Evolutionary conservation across 768 basidiomycete species (phyloP), one percentile per base, ranked within the genome.

Genomic region (Tricholoma bakamatsutake): DNA sequence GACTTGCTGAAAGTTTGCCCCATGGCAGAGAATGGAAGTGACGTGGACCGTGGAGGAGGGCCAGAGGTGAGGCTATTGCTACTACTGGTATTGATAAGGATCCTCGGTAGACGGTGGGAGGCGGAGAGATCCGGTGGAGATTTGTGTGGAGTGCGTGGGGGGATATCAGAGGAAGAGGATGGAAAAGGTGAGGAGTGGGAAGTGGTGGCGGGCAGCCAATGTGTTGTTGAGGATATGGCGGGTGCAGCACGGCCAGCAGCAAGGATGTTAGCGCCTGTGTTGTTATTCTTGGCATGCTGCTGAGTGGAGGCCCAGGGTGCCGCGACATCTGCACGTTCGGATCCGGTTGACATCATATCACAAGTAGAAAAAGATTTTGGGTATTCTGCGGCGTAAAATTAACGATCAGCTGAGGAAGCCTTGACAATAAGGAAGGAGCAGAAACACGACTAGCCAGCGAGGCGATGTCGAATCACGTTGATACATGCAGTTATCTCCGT

Each of bases 171-270:
- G 66, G 70, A 73, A 73, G 62, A 73, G 70, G 54, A 74, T 67
- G 58, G 66, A 65, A 78, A 74, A 59, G 79, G 76, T 67, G 76
- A 73, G 31, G 73, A 69, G 57, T 71, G 68, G 45, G 76, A 75
- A 66, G 70, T 69, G 52, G 67, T 64, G 56, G 78, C 75, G 61
- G 67, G 67, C 62, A 73, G 68, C 57, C 69, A 61, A 53, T 71
- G 69, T 62, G 76, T 66, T 64, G 68, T 68, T 65, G 67, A 69
- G 65, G 62, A 45, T 34, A 63, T 68, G 68, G 56, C 65, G 65
- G 66, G 65, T 55, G 52, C 56, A 55, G 59, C 60, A 48, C 60
- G 51, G 28, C 21, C 28, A 24, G 34, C 48, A 45, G 53, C 55
- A 58, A 43, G 45, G 31, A 54, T 18, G 45, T 45, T 45, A 53